phyloP scores from a whole-genome alignment of 2,329 filamentous ascomycete genomes.

The Cladosporium halotolerans region DNA sequence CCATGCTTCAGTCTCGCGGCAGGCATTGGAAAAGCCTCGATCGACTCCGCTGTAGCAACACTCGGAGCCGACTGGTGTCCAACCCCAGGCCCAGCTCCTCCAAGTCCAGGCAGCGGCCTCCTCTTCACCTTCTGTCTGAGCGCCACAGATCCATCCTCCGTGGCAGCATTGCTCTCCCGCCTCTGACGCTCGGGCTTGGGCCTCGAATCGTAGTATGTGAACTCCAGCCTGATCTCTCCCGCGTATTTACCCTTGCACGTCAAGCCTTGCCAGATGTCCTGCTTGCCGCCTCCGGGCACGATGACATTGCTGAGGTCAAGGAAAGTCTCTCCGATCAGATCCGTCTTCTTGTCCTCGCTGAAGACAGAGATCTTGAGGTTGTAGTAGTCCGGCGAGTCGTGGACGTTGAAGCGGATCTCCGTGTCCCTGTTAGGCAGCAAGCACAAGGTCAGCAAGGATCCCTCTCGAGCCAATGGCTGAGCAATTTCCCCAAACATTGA shows the following conservation, averaged over 20 bases:
- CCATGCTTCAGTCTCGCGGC: constrained; percentile 22
- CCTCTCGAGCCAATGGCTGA: constrained; percentile 13
- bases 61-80: not conserved
- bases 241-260: constrained; percentile 91
- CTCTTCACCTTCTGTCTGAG: constrained; percentile 56
- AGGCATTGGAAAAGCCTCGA: not conserved
- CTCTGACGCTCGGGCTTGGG: constrained; percentile 62
- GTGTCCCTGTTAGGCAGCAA: constrained; percentile 67
- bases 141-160: constrained; percentile 23
- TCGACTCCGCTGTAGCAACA: not conserved
- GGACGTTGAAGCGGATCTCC: constrained; percentile 90
- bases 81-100: constrained; percentile 18
- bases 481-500: not conserved
- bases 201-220: constrained; percentile 90
- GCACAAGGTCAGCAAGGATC: not conserved
- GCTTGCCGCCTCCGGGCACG: constrained; percentile 81
- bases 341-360: constrained; percentile 97
- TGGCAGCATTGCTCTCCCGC: constrained; percentile 38
- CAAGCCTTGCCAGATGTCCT: constrained; percentile 83
- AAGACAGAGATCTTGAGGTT: constrained; percentile 93
- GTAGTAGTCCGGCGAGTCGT: constrained; percentile 94
- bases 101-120: constrained; percentile 63
- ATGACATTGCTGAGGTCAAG: constrained; percentile 77
- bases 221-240: constrained; percentile 87
- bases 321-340: constrained; percentile 92